Conservation (phyloP, 1,139 yeast genomes). For the Yamadazyma epiphylla region DNA sequence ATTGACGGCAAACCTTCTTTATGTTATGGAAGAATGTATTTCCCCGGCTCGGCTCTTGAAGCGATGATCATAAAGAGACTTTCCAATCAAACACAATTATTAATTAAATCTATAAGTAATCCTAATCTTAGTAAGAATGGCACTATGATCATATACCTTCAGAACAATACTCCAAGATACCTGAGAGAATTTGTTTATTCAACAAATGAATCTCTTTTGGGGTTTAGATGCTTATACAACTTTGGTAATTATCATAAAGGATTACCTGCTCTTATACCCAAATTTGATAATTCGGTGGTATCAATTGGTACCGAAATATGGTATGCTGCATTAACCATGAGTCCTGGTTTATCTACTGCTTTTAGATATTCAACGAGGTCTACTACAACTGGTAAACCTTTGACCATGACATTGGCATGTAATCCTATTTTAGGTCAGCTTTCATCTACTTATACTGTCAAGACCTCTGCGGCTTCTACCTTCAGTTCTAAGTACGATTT, state of each 20-base stretch:
- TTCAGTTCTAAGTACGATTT: slow-evolving; percentile 86
- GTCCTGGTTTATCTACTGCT: slow-evolving; percentile 84
- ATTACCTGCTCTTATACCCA: slow-evolving; percentile 28
- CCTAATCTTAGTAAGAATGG: slow-evolving; percentile 55
- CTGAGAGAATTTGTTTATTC: slow-evolving; percentile 79
- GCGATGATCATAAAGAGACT: slow-evolving; percentile 79
- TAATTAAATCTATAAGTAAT: slow-evolving; percentile 73
- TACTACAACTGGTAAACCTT: slow-evolving; percentile 81
- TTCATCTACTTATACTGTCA: slow-evolving; percentile 83
- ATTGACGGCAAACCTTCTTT: slow-evolving; percentile 16
- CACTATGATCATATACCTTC: slow-evolving; percentile 68
- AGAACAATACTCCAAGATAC: slow-evolving; percentile 60
- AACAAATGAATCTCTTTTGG: slow-evolving; percentile 86
- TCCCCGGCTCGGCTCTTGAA: slow-evolving; percentile 85
- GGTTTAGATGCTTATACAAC: slow-evolving; percentile 76
- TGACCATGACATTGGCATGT: slow-evolving; percentile 80
- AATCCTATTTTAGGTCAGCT: slow-evolving; percentile 92
- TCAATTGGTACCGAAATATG: slow-evolving; percentile 86
- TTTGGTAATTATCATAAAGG: slow-evolving; percentile 32
- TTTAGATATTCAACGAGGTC: slow-evolving; percentile 83
- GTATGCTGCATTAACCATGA: slow-evolving; percentile 81
- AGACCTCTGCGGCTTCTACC: slow-evolving; percentile 72
- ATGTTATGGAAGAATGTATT: slow-evolving; percentile 78
- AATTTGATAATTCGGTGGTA: slow-evolving; percentile 47
- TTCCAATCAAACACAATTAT: slow-evolving; percentile 56